These are phyloP conservation scores for Penicillium crystallinum DNA, from an alignment of 495 filamentous ascomycete genomes.

Conservation along the genomic window DNA sequence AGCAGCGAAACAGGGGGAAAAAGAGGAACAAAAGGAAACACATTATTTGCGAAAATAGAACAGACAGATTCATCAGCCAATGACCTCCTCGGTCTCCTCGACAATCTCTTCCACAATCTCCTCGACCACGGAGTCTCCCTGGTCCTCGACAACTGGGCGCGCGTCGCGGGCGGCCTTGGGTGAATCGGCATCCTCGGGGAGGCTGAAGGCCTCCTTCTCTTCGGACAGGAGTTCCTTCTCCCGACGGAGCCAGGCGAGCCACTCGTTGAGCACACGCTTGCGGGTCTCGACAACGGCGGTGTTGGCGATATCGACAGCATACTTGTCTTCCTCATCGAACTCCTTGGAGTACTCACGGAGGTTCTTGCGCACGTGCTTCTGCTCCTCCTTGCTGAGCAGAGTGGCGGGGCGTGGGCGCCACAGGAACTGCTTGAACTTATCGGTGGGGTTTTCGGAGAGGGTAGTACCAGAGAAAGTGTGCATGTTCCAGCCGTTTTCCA, in stretches of 20 bases:
- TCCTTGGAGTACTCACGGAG: slow-evolving; percentile 90
- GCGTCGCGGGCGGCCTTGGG: slow-evolving; percentile 49
- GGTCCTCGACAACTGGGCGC: slow-evolving; percentile 42
- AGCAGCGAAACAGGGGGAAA: slow-evolving; percentile 20
- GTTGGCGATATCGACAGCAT: slow-evolving; percentile 86
- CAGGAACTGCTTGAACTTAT: slow-evolving; percentile 94
- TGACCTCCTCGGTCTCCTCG: slow-evolving; percentile 86
- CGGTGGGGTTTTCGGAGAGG: slow-evolving; percentile 85
- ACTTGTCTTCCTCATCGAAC: slow-evolving; percentile 92
- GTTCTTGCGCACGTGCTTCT: slow-evolving; percentile 97
- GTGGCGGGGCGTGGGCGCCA: slow-evolving; percentile 91
- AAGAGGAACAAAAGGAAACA: slow-evolving; percentile 28
- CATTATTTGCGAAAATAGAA: slow-evolving; percentile 39
- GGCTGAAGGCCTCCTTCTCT: slow-evolving; percentile 62
- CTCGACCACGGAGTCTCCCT: slow-evolving; percentile 70
- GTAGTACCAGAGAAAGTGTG: slow-evolving; percentile 92
- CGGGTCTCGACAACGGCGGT: slow-evolving; percentile 86
- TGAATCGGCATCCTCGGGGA: slow-evolving; percentile 59
- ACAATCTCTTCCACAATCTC: slow-evolving; percentile 93
- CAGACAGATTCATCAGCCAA: slow-evolving; percentile 33
- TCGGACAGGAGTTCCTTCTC: slow-evolving; percentile 68
- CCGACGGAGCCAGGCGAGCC: slow-evolving; percentile 75
- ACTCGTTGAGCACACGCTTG: slow-evolving; percentile 79
- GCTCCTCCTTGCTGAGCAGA: slow-evolving; percentile 87
- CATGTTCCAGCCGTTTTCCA: slow-evolving; percentile 98